Conservation (phyloP, 106 monocot species). For the Dioscorea dumetorum region DNA sequence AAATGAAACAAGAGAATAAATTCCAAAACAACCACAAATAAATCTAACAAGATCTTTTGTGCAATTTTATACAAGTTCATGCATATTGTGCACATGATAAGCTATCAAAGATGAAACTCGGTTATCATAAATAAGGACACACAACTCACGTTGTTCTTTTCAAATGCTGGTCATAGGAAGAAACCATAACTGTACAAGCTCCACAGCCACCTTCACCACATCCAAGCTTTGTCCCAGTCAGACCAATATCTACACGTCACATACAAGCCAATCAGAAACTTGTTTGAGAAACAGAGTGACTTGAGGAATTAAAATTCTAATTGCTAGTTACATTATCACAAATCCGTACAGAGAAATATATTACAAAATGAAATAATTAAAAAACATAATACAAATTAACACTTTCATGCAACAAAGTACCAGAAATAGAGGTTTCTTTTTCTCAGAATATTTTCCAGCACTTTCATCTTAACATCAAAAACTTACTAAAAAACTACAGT, state of each 20-base stretch:
- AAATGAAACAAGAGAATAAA: neutral
- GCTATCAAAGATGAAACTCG: too few species aligned
- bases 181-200: constrained; percentile 97
- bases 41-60: neutral
- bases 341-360: too few species aligned
- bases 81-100: neutral
- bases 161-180: constrained; percentile 49
- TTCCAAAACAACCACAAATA: neutral
- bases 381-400: too few species aligned
- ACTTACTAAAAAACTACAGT: neutral
- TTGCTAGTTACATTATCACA: too few species aligned
- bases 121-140: neutral
- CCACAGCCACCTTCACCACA: constrained; percentile 99
- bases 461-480: too few species aligned
- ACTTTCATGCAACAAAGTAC: too few species aligned
- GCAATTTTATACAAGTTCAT: neutral
- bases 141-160: constrained; percentile 70
- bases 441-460: too few species aligned
- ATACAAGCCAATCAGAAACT: neutral
- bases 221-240: constrained; percentile 92
- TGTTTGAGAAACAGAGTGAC: neutral
- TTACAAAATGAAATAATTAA: too few species aligned
- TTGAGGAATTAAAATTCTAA: too few species aligned
- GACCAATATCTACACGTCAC: constrained; percentile 41
- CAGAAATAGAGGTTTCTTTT: too few species aligned